Conservation (phyloP, 257 asterid species). For the Solanum habrochaites region DNA sequence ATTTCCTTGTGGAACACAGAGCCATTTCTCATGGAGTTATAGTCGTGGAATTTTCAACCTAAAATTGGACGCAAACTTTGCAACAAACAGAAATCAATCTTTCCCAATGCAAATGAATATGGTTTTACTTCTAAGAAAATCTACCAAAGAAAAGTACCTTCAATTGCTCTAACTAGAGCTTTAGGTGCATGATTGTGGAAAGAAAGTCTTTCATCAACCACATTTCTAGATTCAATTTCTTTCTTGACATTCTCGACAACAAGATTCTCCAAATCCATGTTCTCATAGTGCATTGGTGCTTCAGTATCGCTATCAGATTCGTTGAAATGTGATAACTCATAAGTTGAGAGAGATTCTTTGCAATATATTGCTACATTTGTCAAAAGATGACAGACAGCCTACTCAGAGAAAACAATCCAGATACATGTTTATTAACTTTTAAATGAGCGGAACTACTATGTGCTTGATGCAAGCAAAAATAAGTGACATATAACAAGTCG, state of each 20-base stretch:
- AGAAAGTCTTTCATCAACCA: conserved; percentile 28
- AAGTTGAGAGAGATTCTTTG: conserved; percentile 53
- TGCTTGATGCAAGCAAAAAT: neutral
- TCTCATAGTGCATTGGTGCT: conserved; percentile 46
- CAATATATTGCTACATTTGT: conserved; percentile 59
- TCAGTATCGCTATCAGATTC: conserved; percentile 34
- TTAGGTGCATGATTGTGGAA: conserved; percentile 38
- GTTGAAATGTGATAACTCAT: conserved; percentile 49
- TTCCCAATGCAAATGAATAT: neutral
- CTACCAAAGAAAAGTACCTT: conserved; percentile 36
- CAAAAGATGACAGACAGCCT: conserved; percentile 83
- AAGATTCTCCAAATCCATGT: conserved; percentile 62
- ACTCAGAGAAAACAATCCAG: conserved; percentile 13
- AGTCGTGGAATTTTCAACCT: neutral
- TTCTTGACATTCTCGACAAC: conserved; percentile 43
- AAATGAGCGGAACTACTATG: neutral
- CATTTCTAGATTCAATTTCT: conserved; percentile 42
- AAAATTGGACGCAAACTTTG: neutral
- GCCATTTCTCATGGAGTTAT: neutral
- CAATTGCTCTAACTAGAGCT: conserved; percentile 33
- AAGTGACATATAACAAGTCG: neutral
- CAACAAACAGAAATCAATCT: neutral
- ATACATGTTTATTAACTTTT: neutral
- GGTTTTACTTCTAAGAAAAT: neutral
- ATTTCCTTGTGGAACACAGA: neutral